Conservation (phyloP, 768 basidiomycete genomes). For the Auricularia sp. region DNA sequence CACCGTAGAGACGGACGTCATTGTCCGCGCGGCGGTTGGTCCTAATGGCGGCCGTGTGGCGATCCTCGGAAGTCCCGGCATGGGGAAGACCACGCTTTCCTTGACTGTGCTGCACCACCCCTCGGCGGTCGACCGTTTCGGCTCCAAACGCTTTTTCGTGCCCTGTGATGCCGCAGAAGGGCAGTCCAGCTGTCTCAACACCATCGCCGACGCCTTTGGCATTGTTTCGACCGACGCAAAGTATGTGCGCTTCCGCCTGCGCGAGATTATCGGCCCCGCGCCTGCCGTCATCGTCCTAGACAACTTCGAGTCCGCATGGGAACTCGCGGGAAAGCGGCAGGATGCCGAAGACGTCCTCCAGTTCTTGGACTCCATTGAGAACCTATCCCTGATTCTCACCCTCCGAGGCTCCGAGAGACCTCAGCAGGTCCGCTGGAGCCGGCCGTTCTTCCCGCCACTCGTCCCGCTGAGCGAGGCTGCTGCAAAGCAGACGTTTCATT, state of each 20-base stretch:
- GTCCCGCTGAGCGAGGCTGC: not conserved
- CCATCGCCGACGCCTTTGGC: not conserved
- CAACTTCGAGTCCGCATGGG: not conserved
- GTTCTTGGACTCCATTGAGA: not conserved
- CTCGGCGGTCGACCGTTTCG: conserved; percentile 16
- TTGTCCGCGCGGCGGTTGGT: not conserved
- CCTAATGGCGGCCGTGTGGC: not conserved
- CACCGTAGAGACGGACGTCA: not conserved
- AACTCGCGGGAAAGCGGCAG: not conserved
- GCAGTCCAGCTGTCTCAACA: not conserved
- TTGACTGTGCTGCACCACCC: conserved; percentile 22
- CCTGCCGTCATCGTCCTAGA: conserved; percentile 5
- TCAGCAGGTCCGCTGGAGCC: not conserved
- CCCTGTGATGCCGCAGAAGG: conserved; percentile 18
- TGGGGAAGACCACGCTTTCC: conserved; percentile 31
- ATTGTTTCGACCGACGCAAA: not conserved
- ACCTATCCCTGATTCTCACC: not conserved
- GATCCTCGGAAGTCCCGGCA: conserved; percentile 24
- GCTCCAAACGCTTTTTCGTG: conserved; percentile 21
- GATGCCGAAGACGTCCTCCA: not conserved
- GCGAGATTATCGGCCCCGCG: conserved; percentile 6
- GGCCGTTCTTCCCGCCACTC: not conserved
- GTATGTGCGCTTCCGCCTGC: not conserved
- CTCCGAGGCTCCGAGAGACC: not conserved
- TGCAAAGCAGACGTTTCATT: not conserved